Evolutionary conservation across 805 yeast species (phyloP).

Genomic region (Yarrowia sp.): DNA sequence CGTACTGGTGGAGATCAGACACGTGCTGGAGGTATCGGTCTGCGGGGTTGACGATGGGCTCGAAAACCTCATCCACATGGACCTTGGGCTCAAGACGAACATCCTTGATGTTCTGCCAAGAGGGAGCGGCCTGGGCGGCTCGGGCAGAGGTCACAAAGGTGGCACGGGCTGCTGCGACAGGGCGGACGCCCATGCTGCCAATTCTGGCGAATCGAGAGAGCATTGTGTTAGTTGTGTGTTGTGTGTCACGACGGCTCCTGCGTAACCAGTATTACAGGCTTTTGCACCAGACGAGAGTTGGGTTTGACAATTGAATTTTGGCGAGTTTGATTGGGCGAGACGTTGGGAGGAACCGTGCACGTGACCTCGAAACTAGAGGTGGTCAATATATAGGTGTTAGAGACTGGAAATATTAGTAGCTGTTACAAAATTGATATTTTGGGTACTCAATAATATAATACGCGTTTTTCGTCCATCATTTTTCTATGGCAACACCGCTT

Average conservation of each 20-base stretch:
- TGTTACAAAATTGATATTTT: neutral
- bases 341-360: conserved; percentile 5
- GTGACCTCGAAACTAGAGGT: neutral
- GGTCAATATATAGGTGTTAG: neutral
- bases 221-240: conserved; percentile 24
- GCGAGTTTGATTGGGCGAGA: conserved; percentile 23
- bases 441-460: neutral
- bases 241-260: conserved; percentile 17
- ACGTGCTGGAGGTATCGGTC: conserved; percentile 63
- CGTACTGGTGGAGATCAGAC: conserved; percentile 77
- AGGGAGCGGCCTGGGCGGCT: conserved; percentile 5
- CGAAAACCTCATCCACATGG: conserved; percentile 28
- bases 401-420: no score
- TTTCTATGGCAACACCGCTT: neutral
- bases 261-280: conserved; percentile 5
- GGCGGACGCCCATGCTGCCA: conserved; percentile 22
- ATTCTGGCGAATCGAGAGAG: conserved; percentile 23
- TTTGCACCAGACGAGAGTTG: neutral
- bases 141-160: conserved; percentile 15
- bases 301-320: conserved; percentile 24
- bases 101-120: conserved; percentile 23
- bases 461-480: neutral
- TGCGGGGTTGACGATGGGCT: conserved; percentile 62
- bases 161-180: conserved; percentile 18
- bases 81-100: conserved; percentile 10